These are phyloP conservation scores for Trapa bicornis DNA, from an alignment of 345 rosid genomes.

Conservation along the genomic window DNA sequence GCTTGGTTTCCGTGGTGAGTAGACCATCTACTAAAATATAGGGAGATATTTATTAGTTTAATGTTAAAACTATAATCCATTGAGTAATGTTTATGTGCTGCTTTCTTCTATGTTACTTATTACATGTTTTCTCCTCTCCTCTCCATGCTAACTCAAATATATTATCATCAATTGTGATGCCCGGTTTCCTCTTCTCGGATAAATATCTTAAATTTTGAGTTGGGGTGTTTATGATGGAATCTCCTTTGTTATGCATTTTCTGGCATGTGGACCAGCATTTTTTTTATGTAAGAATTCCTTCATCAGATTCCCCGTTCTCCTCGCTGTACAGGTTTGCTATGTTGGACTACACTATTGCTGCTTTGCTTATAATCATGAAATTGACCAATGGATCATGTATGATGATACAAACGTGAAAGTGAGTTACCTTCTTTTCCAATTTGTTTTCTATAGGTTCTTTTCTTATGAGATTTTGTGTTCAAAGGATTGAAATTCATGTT, in stretches of 20 bases:
- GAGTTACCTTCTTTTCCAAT: slow-evolving; percentile 8
- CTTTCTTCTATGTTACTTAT: no score
- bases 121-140: no score
- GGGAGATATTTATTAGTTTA: not conserved
- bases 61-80: not conserved
- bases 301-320: not conserved
- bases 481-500: no score
- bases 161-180: no score
- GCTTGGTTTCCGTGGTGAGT: slow-evolving; percentile 81
- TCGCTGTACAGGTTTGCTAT: slow-evolving; percentile 63
- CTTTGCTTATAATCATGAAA: slow-evolving; percentile 70
- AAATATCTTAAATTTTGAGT: no score
- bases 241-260: no score
- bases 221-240: no score
- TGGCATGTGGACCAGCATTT: no score
- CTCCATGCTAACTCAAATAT: no score
- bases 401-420: slow-evolving; percentile 95
- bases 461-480: not conserved
- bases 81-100: not conserved
- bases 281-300: not conserved
- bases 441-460: no score
- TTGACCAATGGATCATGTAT: slow-evolving; percentile 73
- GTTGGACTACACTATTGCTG: slow-evolving; percentile 97
- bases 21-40: no score
- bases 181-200: no score